A percentile compares a stretch with the other conserved stretches of the same genome.
These are phyloP conservation scores for Asterella californica DNA, from an alignment of 225 moss, liverwort and hornwort genomes.

Conservation along the genomic window DNA sequence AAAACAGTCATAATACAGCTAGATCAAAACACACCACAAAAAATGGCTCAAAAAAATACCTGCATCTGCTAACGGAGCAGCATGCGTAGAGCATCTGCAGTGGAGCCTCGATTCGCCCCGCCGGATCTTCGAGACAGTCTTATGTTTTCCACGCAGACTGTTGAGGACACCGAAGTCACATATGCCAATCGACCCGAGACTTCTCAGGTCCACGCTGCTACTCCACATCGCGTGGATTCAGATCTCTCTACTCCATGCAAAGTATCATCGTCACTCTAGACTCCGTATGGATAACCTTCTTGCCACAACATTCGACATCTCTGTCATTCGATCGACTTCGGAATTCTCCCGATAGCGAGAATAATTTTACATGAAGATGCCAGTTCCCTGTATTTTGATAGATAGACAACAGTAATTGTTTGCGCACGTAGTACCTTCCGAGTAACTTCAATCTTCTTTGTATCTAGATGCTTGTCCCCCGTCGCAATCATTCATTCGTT, in stretches of 20 bases:
- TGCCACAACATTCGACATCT: not conserved
- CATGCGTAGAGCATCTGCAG: not conserved
- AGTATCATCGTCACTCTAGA: not conserved
- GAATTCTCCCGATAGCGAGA: not conserved
- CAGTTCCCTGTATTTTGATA: not conserved
- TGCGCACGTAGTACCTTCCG: not conserved
- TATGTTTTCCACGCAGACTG: not conserved
- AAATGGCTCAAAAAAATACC: not conserved
- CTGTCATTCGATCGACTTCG: not conserved
- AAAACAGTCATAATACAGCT: not conserved
- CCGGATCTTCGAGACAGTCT: not conserved
- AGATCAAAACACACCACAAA: not conserved
- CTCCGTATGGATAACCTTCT: not conserved
- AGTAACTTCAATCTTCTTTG: too few species aligned
- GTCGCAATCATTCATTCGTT: too few species aligned
- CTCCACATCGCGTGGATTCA: not conserved
- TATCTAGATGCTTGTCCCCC: too few species aligned
- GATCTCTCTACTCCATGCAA: not conserved
- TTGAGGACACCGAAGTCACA: not conserved
- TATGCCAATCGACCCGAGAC: not conserved
- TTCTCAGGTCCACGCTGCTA: conserved; percentile 8
- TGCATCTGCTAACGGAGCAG: not conserved
- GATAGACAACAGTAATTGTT: not conserved
- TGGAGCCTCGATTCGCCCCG: not conserved
- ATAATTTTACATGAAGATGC: not conserved